A percentile compares a stretch with the other conserved stretches of the same genome.
Evolutionary conservation across 371 early-diverging fungal genomes (phyloP).

Genomic region (Rhizopus microsporus): DNA sequence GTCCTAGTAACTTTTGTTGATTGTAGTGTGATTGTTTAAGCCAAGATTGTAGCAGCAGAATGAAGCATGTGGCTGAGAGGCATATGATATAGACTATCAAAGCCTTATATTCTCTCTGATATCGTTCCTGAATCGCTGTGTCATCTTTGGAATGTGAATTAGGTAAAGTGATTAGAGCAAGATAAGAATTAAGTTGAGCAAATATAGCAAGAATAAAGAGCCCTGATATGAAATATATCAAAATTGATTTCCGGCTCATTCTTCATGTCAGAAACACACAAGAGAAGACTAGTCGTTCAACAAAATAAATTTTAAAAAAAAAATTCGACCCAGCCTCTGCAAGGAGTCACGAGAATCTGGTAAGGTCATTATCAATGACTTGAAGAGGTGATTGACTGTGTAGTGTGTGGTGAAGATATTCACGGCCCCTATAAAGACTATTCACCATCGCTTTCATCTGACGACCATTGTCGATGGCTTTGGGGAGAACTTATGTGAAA

Average conservation of each 20-base stretch:
- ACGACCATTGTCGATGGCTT: too few species aligned
- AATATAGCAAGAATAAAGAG: conserved; percentile 13
- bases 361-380: too few species aligned
- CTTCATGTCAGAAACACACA: not conserved
- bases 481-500: too few species aligned
- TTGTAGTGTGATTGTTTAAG: conserved; percentile 3
- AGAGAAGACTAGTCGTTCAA: not conserved
- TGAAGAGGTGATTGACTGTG: too few species aligned
- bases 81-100: conserved; percentile 5
- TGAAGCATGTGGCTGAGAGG: not conserved
- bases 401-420: too few species aligned
- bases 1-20: conserved; percentile 4
- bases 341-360: too few species aligned
- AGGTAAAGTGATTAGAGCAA: conserved; percentile 9
- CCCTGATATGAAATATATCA: conserved; percentile 8
- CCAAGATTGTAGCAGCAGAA: conserved; percentile 3
- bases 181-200: conserved; percentile 17
- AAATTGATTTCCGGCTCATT: conserved; percentile 2
- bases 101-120: conserved; percentile 22
- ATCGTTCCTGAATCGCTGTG: conserved; percentile 10
- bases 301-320: too few species aligned
- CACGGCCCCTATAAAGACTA: too few species aligned
- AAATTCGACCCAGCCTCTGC: too few species aligned
- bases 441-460: too few species aligned
- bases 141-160: conserved; percentile 2